Evolutionary conservation across 2,329 filamentous ascomycete genomes (phyloP).

Genomic region (Colletotrichum cordylinicola): DNA sequence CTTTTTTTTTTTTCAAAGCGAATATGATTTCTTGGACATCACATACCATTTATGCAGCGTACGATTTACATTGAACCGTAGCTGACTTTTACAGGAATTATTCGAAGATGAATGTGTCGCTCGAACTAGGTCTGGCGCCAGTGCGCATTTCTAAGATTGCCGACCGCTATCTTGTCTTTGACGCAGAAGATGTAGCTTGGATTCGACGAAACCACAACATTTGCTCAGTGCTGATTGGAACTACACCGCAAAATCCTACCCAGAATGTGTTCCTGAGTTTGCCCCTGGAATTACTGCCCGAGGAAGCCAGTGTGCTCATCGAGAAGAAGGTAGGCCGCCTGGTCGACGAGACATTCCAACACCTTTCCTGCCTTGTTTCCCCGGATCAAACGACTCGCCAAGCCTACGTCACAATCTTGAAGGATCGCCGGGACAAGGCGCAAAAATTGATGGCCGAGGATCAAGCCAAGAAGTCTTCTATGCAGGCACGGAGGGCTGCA

Average conservation of each 20-base stretch:
- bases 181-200: conserved; percentile 78
- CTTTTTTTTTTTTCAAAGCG: conserved; percentile 41
- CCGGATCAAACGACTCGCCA: conserved; percentile 63
- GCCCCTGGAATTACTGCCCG: conserved; percentile 87
- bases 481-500: conserved; percentile 29
- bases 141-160: conserved; percentile 83
- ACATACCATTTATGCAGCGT: not conserved
- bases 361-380: conserved; percentile 67
- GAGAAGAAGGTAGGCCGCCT: conserved; percentile 79
- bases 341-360: conserved; percentile 78
- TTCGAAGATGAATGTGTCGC: not conserved
- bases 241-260: conserved; percentile 88
- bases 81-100: not conserved
- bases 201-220: conserved; percentile 83
- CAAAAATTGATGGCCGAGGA: conserved; percentile 45
- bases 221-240: conserved; percentile 85
- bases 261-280: conserved; percentile 94
- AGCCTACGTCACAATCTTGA: conserved; percentile 67
- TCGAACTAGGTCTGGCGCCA: conserved; percentile 40
- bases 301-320: conserved; percentile 85
- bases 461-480: conserved; percentile 39
- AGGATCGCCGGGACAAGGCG: conserved; percentile 45
- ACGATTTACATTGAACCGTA: not conserved
- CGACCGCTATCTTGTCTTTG: conserved; percentile 87
- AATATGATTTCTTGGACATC: conserved; percentile 6